These are phyloP conservation scores for Coccomyxa sp. DNA, from an alignment of 139 green algal species.

Conservation along the genomic window DNA sequence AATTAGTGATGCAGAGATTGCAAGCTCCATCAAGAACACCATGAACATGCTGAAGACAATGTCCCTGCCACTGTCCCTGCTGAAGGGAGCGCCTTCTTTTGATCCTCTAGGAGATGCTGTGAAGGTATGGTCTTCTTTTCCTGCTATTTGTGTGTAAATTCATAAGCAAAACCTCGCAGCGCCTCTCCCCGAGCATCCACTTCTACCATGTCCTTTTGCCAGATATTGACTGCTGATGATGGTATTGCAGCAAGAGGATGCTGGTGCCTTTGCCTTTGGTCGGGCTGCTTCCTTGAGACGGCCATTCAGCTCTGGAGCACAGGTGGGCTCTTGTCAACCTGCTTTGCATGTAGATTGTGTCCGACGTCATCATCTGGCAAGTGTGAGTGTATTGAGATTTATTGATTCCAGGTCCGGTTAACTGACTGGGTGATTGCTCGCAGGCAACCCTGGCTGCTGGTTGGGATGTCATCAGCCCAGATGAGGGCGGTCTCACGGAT, in stretches of 20 bases:
- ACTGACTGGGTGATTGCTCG: not conserved
- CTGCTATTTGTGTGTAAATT: not conserved
- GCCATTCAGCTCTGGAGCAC: too few species aligned
- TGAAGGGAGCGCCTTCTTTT: not conserved
- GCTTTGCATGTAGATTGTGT: too few species aligned
- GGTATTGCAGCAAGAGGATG: too few species aligned
- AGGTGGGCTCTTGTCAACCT: too few species aligned
- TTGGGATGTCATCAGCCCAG: slow-evolving; percentile 51
- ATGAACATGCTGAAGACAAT: slow-evolving; percentile 9
- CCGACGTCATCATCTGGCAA: too few species aligned
- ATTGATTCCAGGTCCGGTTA: too few species aligned
- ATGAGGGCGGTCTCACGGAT: slow-evolving; percentile 32
- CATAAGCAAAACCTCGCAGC: too few species aligned
- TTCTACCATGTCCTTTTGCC: too few species aligned
- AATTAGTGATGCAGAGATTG: slow-evolving; percentile 2
- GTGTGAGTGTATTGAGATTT: too few species aligned
- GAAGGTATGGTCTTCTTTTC: not conserved
- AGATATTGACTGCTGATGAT: too few species aligned
- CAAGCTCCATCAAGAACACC: not conserved
- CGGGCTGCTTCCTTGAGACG: too few species aligned
- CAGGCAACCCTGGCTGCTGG: slow-evolving; percentile 38
- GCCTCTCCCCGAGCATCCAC: not conserved
- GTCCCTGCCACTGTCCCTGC: slow-evolving; percentile 12
- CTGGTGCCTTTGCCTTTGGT: too few species aligned
- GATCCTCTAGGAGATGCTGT: not conserved